Evolutionary conservation across 106 monocot genomes (phyloP), one percentile per base, ranked within the genome.

Genomic region (Dendrobium catenatum): DNA sequence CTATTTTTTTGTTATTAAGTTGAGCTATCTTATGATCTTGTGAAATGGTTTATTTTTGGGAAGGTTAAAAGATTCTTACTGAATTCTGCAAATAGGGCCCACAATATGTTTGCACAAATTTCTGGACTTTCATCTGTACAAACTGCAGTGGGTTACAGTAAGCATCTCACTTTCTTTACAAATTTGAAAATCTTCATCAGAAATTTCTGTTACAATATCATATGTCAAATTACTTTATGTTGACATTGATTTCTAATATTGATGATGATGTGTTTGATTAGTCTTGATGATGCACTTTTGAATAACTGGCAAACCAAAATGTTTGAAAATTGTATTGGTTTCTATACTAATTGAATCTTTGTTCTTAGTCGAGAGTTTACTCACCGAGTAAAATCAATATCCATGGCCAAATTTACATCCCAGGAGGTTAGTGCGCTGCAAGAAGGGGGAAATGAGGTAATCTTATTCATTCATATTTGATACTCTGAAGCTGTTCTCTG

Each of bases 401-500:
- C 96, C 33, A 94, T 96, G 96, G 90, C 96, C 13, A 96, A 90
- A 83, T 96, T 96, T 85, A 90, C 94, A 37, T 66, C 90, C 40
- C 94, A 90, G 85, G 96, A 96, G 85, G 94, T 94, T 81, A 81
- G 37, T 82, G 94, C 96, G 51, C 89, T 96, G 80, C 94, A 94
- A 86, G 90, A 89, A 85, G 96, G 94, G 6, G 96, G 96, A 22
- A 96, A 96, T 84, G 94, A 94, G 96, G 96, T 96, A 91, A 11
- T 8, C 46, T 76, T 55, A 56, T 68, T 74, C 27, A 76, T 22
- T 37, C 24, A 43, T 43, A 37, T 43, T 74, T 74, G 19, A 54
- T 44, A 68, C 26, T 55, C 40, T 7, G 31, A 17, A 18, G 16
- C 33, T 18, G 29, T 74, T 37, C 78, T 26, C 15, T 79, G 76